Evolutionary conservation across 768 basidiomycete species (phyloP).

Genomic region (Paxillus involutus): DNA sequence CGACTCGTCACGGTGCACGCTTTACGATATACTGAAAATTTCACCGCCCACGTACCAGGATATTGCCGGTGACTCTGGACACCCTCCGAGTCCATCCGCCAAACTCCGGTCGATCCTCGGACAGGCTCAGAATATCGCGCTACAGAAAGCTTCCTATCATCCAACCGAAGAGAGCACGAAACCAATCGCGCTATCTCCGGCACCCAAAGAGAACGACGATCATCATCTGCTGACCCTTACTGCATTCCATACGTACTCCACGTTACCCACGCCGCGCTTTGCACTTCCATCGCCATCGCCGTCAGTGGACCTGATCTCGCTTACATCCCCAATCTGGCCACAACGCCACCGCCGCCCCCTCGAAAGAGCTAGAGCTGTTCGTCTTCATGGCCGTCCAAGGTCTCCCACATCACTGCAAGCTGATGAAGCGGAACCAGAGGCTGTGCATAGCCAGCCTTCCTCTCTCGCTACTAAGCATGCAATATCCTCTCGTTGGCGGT

Average conservation of each 20-base stretch:
- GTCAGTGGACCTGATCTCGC: constrained; percentile 23
- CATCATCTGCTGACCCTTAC: constrained; percentile 16
- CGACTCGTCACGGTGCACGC: neutral
- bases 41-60: neutral
- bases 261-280: constrained; percentile 25
- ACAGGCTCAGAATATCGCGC: neutral
- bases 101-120: neutral
- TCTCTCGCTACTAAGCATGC: neutral
- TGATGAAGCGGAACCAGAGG: constrained; percentile 11
- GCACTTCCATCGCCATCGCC: constrained; percentile 31
- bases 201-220: constrained; percentile 17
- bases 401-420: constrained; percentile 21
- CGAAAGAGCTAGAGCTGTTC: constrained; percentile 32
- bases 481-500: constrained; percentile 12
- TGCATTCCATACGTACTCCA: constrained; percentile 25
- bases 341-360: constrained; percentile 30
- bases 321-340: constrained; percentile 17
- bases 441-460: constrained; percentile 1
- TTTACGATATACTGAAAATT: neutral
- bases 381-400: constrained; percentile 24
- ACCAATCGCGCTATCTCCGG: constrained; percentile 5
- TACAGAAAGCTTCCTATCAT: constrained; percentile 9
- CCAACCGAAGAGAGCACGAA: constrained; percentile 9
- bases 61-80: neutral
- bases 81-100: neutral